Evolutionary conservation across 345 rosid species (phyloP).

Genomic region (Fremontodendron californicum): DNA sequence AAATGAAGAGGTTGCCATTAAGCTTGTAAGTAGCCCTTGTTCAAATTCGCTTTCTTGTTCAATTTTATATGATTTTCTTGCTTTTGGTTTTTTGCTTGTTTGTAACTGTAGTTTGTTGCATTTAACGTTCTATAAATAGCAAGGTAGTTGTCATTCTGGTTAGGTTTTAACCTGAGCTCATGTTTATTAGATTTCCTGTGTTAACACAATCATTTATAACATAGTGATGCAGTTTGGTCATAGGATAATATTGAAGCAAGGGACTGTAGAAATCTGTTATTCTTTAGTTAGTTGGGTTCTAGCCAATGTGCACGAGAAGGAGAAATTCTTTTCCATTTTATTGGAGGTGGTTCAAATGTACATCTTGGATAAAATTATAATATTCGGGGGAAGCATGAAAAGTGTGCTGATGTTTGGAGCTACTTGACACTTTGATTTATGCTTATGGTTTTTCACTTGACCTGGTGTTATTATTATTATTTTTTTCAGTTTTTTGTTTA

Average conservation of each 20-base stretch:
- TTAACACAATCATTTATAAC: not conserved
- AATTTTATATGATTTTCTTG: not conserved
- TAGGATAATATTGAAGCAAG: not conserved
- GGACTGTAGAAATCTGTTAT: not conserved
- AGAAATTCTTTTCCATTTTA: not conserved
- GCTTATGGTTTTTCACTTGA: not conserved
- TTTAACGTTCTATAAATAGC: not conserved
- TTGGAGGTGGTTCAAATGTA: not conserved
- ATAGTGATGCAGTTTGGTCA: not conserved
- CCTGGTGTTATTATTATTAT: not conserved
- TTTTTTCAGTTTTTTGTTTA: not conserved
- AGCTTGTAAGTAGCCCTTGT: conserved; percentile 69
- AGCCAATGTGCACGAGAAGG: not conserved
- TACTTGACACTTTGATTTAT: not conserved
- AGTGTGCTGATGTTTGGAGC: not conserved
- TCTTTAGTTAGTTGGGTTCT: not conserved
- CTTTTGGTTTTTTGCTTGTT: not conserved
- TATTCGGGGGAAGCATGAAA: not conserved
- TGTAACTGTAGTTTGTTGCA: not conserved
- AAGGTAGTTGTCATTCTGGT: not conserved
- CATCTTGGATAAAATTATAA: not conserved
- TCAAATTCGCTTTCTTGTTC: not conserved
- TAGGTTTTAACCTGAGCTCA: not conserved
- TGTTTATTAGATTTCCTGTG: not conserved
- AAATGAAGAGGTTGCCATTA: conserved; percentile 93